phyloP scores from a whole-genome alignment of 495 filamentous ascomycete genomes.

The Aspergillus egyptiacus region DNA sequence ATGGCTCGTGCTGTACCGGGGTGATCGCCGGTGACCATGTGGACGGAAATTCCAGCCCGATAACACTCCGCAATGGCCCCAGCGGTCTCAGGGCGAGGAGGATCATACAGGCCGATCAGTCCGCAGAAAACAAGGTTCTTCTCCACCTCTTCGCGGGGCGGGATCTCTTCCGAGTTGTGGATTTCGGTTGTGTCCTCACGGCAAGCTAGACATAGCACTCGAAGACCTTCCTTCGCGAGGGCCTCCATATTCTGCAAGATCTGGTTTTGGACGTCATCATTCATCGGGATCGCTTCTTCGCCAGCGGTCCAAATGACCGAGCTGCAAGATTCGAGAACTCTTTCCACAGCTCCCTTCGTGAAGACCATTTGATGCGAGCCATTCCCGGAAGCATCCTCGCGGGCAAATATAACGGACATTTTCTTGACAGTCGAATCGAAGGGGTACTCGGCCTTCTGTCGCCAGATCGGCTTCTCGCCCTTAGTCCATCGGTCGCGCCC shows the following conservation, averaged over 20 bases:
- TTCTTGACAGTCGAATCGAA: constrained; percentile 66
- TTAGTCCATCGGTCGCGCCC: constrained; percentile 46
- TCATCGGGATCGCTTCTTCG: constrained; percentile 32
- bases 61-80: constrained; percentile 56
- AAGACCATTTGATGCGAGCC: constrained; percentile 45
- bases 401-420: constrained; percentile 59
- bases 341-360: constrained; percentile 77
- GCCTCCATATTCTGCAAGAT: constrained; percentile 61
- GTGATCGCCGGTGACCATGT: constrained; percentile 71
- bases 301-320: constrained; percentile 40
- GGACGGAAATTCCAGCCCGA: constrained; percentile 63
- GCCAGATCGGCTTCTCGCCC: constrained; percentile 49
- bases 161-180: constrained; percentile 29
- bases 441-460: constrained; percentile 54
- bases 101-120: constrained; percentile 68
- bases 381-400: constrained; percentile 22
- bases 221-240: constrained; percentile 57
- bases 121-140: constrained; percentile 56
- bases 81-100: constrained; percentile 51
- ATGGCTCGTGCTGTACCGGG: constrained; percentile 61
- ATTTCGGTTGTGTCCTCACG: constrained; percentile 28
- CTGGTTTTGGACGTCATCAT: constrained; percentile 36
- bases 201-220: constrained; percentile 58
- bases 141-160: constrained; percentile 54
- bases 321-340: constrained; percentile 64